Percentiles rank a stretch among this genome's conserved stretches.
Conservation (phyloP, 257 asterid genomes). For the Verbascum thapsus region DNA sequence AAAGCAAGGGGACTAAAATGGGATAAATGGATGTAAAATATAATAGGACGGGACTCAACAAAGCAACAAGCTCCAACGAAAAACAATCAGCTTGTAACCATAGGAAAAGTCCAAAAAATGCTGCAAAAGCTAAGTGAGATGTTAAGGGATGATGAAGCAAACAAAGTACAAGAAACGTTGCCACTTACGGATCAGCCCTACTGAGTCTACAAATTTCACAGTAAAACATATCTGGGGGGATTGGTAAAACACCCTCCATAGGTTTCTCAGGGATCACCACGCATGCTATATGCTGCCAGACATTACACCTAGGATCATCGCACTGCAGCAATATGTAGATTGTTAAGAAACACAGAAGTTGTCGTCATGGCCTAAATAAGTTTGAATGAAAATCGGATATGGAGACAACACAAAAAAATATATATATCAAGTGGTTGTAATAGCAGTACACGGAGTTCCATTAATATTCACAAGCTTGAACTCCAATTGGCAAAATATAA, state of each 20-base stretch:
- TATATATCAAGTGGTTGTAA: constrained; percentile 16
- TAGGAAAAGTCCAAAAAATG: not conserved
- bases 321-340: constrained; percentile 63
- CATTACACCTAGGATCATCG: constrained; percentile 81
- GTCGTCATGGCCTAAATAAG: constrained; percentile 7
- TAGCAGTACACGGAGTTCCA: constrained; percentile 1
- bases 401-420: constrained; percentile 23
- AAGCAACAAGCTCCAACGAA: constrained; percentile 11
- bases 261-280: constrained; percentile 90
- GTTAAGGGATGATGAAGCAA: constrained; percentile 8
- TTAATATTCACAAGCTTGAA: constrained; percentile 19
- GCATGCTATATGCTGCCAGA: constrained; percentile 95
- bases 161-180: constrained; percentile 19
- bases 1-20: no score
- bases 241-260: constrained; percentile 63
- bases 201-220: constrained; percentile 90
- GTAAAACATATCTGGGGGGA: constrained; percentile 73
- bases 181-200: constrained; percentile 98
- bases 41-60: no score
- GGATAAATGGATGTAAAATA: no score
- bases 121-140: not conserved
- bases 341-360: constrained; percentile 11
- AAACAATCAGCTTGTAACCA: constrained; percentile 21
- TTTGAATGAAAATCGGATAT: constrained; percentile 12
- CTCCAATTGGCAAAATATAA: constrained; percentile 21